phyloP scores from a whole-genome alignment of 2,329 filamentous ascomycete species.

The Trichothecium sympodiale region DNA sequence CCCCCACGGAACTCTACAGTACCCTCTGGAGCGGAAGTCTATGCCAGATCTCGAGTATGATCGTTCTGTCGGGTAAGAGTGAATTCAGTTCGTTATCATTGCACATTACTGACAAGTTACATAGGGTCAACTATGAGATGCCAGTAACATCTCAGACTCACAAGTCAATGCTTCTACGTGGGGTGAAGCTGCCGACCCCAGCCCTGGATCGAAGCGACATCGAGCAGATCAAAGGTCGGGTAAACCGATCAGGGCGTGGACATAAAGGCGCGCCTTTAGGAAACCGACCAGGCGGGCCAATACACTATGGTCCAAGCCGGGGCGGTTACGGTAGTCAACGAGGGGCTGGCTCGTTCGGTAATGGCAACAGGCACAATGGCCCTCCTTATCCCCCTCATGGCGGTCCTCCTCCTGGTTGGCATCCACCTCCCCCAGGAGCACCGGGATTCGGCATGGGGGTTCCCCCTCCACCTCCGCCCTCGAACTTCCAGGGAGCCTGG shows the following conservation, averaged over 20 bases:
- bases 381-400: background rate
- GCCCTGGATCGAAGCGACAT: conserved; percentile 68
- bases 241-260: conserved; percentile 34
- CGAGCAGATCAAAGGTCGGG: conserved; percentile 57
- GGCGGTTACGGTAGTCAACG: conserved; percentile 3
- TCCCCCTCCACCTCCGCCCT: conserved; percentile 18
- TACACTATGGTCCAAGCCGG: conserved; percentile 15
- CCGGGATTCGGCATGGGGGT: conserved; percentile 22
- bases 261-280: conserved; percentile 16
- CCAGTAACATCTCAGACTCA: conserved; percentile 62
- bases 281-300: conserved; percentile 12
- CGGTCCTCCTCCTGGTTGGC: conserved; percentile 8
- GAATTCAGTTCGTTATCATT: background rate
- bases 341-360: conserved; percentile 2
- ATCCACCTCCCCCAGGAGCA: conserved; percentile 20
- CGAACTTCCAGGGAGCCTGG: conserved; percentile 9
- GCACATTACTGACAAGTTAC: conserved; percentile 15
- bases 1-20: conserved; percentile 70
- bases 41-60: conserved; percentile 77
- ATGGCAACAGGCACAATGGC: conserved; percentile 5
- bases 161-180: conserved; percentile 89
- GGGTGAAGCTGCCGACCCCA: conserved; percentile 61
- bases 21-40: conserved; percentile 59
- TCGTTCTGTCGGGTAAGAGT: conserved; percentile 64
- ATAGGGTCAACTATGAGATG: conserved; percentile 76